Percentiles rank a stretch among this genome's conserved stretches.
Conservation (phyloP, 225 moss, liverwort and hornwort genomes). For the Pseudisothecium myosuroides region DNA sequence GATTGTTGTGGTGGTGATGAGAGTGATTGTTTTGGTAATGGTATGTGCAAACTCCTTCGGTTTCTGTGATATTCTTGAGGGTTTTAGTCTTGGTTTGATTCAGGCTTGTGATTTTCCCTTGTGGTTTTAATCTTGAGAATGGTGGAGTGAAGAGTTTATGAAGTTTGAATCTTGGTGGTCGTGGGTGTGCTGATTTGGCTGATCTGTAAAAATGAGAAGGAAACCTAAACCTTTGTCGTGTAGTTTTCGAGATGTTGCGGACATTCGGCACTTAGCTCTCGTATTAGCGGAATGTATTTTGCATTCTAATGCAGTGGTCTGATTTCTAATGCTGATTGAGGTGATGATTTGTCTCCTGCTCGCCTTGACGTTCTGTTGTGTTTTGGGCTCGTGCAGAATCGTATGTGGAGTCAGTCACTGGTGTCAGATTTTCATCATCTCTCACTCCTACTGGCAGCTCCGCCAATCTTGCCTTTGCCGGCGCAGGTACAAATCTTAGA, state of each 20-base stretch:
- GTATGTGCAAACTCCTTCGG: not conserved
- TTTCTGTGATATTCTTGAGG: not conserved
- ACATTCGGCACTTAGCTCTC: not conserved
- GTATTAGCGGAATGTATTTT: not conserved
- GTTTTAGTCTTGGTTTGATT: not conserved
- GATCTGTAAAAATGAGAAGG: not conserved
- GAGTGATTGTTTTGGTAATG: not conserved
- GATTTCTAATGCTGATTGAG: not conserved
- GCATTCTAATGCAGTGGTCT: not conserved
- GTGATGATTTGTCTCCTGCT: not conserved
- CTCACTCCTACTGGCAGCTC: slow-evolving; percentile 13
- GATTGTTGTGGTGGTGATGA: not conserved
- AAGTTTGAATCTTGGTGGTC: not conserved
- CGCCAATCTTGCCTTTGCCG: slow-evolving; percentile 25
- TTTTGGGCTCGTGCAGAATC: not conserved
- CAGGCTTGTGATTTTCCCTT: not conserved
- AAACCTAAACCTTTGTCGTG: not conserved
- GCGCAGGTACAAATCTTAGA: slow-evolving; percentile 15
- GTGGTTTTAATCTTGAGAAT: not conserved
- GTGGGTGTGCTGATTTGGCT: not conserved
- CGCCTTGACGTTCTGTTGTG: not conserved
- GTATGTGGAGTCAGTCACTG: slow-evolving; percentile 34
- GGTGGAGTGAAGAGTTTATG: not conserved
- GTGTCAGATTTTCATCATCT: slow-evolving; percentile 28
- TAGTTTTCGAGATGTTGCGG: not conserved